Base-by-base conservation (phyloP, 768 basidiomycete species). In the Coprinopsis cinerea region DNA sequence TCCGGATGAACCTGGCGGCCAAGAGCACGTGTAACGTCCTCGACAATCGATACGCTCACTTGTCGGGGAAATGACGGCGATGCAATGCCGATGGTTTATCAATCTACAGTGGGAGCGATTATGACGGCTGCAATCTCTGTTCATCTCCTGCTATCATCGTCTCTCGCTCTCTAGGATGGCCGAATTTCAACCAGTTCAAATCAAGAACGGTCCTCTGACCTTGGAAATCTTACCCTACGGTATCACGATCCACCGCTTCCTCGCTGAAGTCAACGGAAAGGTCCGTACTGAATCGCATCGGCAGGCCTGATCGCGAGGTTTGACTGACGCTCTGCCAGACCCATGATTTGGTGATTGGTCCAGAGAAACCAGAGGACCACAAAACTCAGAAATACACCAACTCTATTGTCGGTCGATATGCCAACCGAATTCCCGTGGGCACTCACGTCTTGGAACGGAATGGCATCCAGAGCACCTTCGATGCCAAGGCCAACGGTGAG, bases 311-410 rank as follows among this genome's bases (percentile, higher is more conserved):
- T n/a, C n/a, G n/a, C n/a, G n/a, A n/a, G n/a, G n/a, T n/a, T n/a
- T n/a, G n/a, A n/a, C n/a, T n/a, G n/a, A n/a, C 28, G 15, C 14
- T 4, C 17, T 44, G 3, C 20, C 55, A 86, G 84, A 85, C 82
- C 4, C 83, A 88, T 65, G 87, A 88, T 63, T 75, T 89, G 51
- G 78, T 89, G 36, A 73, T 87, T 55, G 87, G 85, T 15, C 86
- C 87, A 32, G 81, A 86, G 66, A 64, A 69, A 37, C 79, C 84
- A 44, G 58, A 72, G 53, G 78, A 72, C 52, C 84, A 88, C 61
- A 61, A 69, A 26, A 64, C 61, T 10, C 76, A 83, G 61, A 83
- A 81, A 64, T 88, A 88, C 65, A 80, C 76, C 40, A 88, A 88
- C 65, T 79, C 81, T 9, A 72, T 87, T 59, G 73, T 88, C 44